Evolutionary conservation across 108 stramenopile species (phyloP), one percentile per base, ranked within the genome.

Genomic region (Seminavis robusta): DNA sequence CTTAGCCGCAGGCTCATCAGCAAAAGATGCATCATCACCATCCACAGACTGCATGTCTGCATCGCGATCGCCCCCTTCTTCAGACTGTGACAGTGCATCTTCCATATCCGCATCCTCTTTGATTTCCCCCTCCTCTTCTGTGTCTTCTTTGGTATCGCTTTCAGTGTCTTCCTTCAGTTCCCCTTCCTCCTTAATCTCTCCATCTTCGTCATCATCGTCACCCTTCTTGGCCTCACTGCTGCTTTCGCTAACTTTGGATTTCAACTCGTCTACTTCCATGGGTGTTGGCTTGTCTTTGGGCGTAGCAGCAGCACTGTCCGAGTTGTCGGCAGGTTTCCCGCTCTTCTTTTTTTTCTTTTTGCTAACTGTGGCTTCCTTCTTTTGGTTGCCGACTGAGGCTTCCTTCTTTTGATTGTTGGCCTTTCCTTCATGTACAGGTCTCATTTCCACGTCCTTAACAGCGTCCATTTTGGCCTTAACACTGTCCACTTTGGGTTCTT

Each of bases 151-250:
- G 9, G 10, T 9, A 50, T 30, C 28, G 49, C 8, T 10, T 45
- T 45, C n/a, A 45, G 17, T 16, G 44, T 45, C 44, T 45, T 45
- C 17, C 44, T 17, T 8, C 13, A 8, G 17, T 17, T 53, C 34
- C n/a, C n/a, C 52, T n/a, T 37, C 34, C 17, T 53, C 52, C 36
- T 37, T 34, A 8, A 36, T 7, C 25, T 53, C 54, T 28, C 20
- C 29, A 3, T 5, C 37, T 39, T 56, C 38, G 34, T 39, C n/a
- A n/a, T n/a, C n/a, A n/a, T n/a, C n/a, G n/a, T n/a, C n/a, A n/a
- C n/a, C n/a, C n/a, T n/a, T n/a, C n/a, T n/a, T n/a, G n/a, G n/a
- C n/a, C n/a, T n/a, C n/a, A n/a, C n/a, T n/a, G n/a, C n/a, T n/a
- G n/a, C n/a, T n/a, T n/a, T n/a, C n/a, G n/a, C n/a, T n/a, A n/a